These are phyloP conservation scores for Spatholobus suberectus DNA, from an alignment of 306 rosid genomes.

Conservation along the genomic window DNA sequence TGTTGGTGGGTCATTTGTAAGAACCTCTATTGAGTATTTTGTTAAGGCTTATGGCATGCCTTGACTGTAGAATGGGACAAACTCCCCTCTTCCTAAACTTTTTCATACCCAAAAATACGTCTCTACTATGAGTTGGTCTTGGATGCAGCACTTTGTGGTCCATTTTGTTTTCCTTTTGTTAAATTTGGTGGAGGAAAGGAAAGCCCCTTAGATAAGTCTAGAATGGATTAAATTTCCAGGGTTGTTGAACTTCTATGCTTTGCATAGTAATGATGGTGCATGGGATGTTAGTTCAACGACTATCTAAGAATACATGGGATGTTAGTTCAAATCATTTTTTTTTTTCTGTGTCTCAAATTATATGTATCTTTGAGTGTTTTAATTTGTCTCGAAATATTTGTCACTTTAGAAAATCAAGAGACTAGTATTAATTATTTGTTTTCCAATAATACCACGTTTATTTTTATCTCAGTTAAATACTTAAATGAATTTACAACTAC, in stretches of 20 bases:
- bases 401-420: neutral
- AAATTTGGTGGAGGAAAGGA: neutral
- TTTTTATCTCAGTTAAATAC: neutral
- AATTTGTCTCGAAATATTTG: neutral
- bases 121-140: neutral
- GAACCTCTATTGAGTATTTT: neutral
- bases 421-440: neutral
- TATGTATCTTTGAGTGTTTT: neutral
- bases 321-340: neutral
- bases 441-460: neutral
- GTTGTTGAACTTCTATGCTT: neutral
- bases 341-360: neutral
- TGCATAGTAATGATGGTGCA: slow-evolving; percentile 3
- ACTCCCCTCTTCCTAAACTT: neutral
- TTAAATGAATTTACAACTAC: neutral
- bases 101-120: neutral
- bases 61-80: neutral
- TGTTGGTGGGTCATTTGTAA: neutral
- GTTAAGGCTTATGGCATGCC: neutral
- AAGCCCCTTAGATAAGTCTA: neutral
- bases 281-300: neutral
- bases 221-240: neutral
- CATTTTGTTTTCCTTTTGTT: neutral
- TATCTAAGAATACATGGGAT: neutral
- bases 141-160: neutral